Conservation (phyloP, 768 basidiomycete species). For the Stropharia rugosoannulata region DNA sequence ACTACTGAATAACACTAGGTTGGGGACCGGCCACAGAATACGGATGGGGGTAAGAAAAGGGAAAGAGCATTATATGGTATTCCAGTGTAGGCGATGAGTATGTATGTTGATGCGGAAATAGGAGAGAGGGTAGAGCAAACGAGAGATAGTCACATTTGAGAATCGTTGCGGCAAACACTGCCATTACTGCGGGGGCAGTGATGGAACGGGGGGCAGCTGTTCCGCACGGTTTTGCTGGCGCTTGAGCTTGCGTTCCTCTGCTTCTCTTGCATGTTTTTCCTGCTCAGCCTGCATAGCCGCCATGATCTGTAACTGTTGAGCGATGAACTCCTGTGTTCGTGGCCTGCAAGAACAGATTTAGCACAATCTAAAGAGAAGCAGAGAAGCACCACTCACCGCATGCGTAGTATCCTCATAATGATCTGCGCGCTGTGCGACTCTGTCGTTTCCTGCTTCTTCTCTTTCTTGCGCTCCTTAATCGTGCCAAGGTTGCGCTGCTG, state of each 20-base stretch:
- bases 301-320: conserved; percentile 84
- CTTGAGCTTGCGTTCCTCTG: conserved; percentile 57
- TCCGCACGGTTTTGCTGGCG: conserved; percentile 37
- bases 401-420: conserved; percentile 91
- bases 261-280: conserved; percentile 66
- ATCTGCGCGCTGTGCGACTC: conserved; percentile 82
- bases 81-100: too few species aligned
- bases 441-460: conserved; percentile 77
- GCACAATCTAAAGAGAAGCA: conserved; percentile 1
- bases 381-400: conserved; percentile 59
- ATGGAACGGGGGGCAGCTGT: conserved; percentile 37
- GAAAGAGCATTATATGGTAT: too few species aligned
- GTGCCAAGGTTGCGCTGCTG: conserved; percentile 94
- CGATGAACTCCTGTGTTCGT: conserved; percentile 82
- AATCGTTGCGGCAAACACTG: background rate
- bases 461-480: conserved; percentile 90
- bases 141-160: too few species aligned
- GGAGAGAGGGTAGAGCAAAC: too few species aligned
- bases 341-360: conserved; percentile 42
- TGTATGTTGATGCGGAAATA: too few species aligned
- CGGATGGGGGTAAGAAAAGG: too few species aligned
- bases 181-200: conserved; percentile 24
- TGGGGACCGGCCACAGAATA: too few species aligned
- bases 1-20: too few species aligned
- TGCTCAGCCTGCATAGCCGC: conserved; percentile 81